Base-by-base conservation (phyloP, 2,329 filamentous ascomycete genomes). In the Chrysoporthe austroafricana region DNA sequence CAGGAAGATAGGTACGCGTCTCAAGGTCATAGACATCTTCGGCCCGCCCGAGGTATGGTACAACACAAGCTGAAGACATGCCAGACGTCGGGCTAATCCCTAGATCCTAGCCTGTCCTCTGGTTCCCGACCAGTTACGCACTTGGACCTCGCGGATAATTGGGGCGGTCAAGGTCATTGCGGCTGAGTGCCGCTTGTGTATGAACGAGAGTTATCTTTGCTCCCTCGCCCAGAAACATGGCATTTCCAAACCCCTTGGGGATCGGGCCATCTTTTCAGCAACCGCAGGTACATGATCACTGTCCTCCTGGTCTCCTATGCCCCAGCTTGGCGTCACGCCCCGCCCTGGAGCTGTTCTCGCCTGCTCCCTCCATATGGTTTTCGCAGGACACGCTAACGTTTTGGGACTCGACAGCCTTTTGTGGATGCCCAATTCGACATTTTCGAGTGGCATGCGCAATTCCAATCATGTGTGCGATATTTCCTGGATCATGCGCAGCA, bases 401-500 rank as follows among this genome's bases (percentile, higher is more conserved):
- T 34, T 42, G 34, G 36, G 60, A 21, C 11, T 61, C 3, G 48
- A 36, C 74, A 85, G 83, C 79, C 81, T 7, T 83, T 84, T 70
- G 77, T 81, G 70, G 80, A 83, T 70, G 75, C 77, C 63, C 79
- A 84, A 60, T 90, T 94, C 79, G 91, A 95, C 78, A 91, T 97
- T 71, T 91, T 97, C 77, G 91, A 94, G 69, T 98, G 96, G 96
- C 92, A 97, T 77, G 92, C 93, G 11, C 91, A 91, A 69, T 97
- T 96, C 78, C 91, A 96, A 79, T 94, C 89, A 72, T 99, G 96
- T 79, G 89, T 95, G 72, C 88, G 88, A 67, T 97, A 95, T 81
- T 99, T 98, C 76, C 83, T 98, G 74, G 93, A 97, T 74, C 90
- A 95, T 75, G 93, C 94, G 7, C 95, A 98, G 77, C 90, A 97